Base-by-base conservation (phyloP, 2,329 filamentous ascomycete species). In the Ceratocystis diversiconidia region DNA sequence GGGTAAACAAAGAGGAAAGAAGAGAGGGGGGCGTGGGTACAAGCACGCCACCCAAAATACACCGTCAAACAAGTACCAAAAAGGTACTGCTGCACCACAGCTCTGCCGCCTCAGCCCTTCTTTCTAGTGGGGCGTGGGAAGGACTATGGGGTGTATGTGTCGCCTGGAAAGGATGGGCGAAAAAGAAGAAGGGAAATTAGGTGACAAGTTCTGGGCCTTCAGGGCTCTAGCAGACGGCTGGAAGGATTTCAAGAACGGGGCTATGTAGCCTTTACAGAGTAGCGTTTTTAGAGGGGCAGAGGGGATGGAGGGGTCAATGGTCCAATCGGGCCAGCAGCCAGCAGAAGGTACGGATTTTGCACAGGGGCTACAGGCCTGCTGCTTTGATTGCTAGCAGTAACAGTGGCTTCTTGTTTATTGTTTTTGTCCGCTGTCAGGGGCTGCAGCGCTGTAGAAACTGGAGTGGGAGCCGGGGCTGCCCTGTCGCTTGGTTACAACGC, bases 151-250 rank as follows among this genome's bases (percentile, higher is more conserved):
- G 36, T 15, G 36, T 15, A 3, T 41, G 36, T 41, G 36, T 19
- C 10, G 28, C 25, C 55, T 10, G 55, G 15, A 59, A 59, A 59
- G 50, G 25, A 22, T 55, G 59, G 36, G 48, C 50, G 65, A 55
- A 55, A 25, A 25, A 28, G 28, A 25, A 30, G 48, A 48, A 30
- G 61, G 65, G 65, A 66, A 66, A 66, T 66, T 66, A 66, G 52
- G 62, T 64, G 65, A 64, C 65, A 63, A 66, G 65, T 66, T 66
- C 65, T 66, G 41, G 65, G 65, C 52, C 65, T 36, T 59, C 15
- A 25, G 32, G 52, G 28, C 36, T 12, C 36, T 41, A 41, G 28
- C 10, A n/a, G 52, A 17, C 28, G 2, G 52, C 25, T 30, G 17
- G 28, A 19, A 32, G 28, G 52, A 59, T 30, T 19, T 36, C 12